These are phyloP conservation scores for Porcisia deanei DNA, from an alignment of 208 protist species.

Conservation along the genomic window DNA sequence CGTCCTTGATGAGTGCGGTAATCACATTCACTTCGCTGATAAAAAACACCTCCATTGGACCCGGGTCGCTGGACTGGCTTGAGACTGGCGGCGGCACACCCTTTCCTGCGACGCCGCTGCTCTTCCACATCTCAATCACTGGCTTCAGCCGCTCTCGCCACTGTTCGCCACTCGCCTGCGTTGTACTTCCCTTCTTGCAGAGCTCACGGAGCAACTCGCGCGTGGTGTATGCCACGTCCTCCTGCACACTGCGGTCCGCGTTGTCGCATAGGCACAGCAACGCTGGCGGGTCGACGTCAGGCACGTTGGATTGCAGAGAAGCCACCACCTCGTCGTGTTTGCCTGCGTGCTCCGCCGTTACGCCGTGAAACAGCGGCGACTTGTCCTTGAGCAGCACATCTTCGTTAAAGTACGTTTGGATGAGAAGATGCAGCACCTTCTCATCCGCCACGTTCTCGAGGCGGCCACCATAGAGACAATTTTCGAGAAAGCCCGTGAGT, in stretches of 20 bases:
- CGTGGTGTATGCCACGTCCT: constrained; percentile 51
- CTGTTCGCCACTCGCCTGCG: constrained; percentile 36
- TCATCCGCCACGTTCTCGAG: constrained; percentile 93
- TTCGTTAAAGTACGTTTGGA: constrained; percentile 75
- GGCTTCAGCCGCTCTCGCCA: constrained; percentile 85
- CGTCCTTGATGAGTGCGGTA: constrained; percentile 50
- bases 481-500: constrained; percentile 90
- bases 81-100: constrained; percentile 14
- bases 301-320: constrained; percentile 55
- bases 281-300: constrained; percentile 69
- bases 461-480: constrained; percentile 96
- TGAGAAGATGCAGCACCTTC: constrained; percentile 84
- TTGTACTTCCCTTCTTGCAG: constrained; percentile 19
- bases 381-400: constrained; percentile 42
- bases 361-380: constrained; percentile 44
- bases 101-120: constrained; percentile 28
- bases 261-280: constrained; percentile 94
- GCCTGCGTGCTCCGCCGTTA: constrained; percentile 54
- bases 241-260: constrained; percentile 91
- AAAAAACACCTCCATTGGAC: constrained; percentile 93
- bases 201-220: constrained; percentile 83
- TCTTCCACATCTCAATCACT: constrained; percentile 86
- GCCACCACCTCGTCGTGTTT: constrained; percentile 55
- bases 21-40: constrained; percentile 84
- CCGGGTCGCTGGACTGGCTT: constrained; percentile 30